phyloP scores from a whole-genome alignment of 2,329 filamentous ascomycete species.

The Cadophora luteo-olivacea region DNA sequence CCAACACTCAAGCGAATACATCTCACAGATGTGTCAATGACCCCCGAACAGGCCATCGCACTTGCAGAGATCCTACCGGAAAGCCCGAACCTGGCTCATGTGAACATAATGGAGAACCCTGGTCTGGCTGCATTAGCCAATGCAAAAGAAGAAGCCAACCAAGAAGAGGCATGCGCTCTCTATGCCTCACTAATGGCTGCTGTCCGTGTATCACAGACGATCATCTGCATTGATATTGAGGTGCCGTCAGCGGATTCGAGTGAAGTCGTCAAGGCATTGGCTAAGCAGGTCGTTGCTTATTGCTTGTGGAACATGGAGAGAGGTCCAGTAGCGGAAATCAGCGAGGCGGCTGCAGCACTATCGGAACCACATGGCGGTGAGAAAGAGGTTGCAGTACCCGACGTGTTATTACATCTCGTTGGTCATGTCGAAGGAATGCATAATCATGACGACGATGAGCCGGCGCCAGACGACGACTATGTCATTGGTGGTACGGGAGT shows the following conservation, averaged over 20 bases:
- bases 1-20: constrained; percentile 82
- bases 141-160: constrained; percentile 76
- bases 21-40: constrained; percentile 82
- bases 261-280: constrained; percentile 89
- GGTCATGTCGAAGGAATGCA: constrained; percentile 65
- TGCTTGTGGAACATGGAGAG: constrained; percentile 90
- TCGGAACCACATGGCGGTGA: constrained; percentile 50
- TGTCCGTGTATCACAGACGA: constrained; percentile 78
- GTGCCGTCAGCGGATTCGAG: constrained; percentile 82
- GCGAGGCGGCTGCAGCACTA: constrained; percentile 47
- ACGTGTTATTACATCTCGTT: constrained; percentile 86
- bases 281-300: constrained; percentile 94
- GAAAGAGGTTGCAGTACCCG: constrained; percentile 71
- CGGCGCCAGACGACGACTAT: constrained; percentile 89
- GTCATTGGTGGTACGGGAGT: constrained; percentile 95
- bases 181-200: constrained; percentile 93
- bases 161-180: constrained; percentile 93
- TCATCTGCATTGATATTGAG: constrained; percentile 92
- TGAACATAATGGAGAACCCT: constrained; percentile 85
- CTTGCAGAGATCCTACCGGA: constrained; percentile 91
- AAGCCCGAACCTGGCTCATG: constrained; percentile 78
- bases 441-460: constrained; percentile 65
- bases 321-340: constrained; percentile 70
- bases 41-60: constrained; percentile 86
- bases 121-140: constrained; percentile 73